Conservation (phyloP, 441 rosid species). For the Hypseocharis bilobata region DNA sequence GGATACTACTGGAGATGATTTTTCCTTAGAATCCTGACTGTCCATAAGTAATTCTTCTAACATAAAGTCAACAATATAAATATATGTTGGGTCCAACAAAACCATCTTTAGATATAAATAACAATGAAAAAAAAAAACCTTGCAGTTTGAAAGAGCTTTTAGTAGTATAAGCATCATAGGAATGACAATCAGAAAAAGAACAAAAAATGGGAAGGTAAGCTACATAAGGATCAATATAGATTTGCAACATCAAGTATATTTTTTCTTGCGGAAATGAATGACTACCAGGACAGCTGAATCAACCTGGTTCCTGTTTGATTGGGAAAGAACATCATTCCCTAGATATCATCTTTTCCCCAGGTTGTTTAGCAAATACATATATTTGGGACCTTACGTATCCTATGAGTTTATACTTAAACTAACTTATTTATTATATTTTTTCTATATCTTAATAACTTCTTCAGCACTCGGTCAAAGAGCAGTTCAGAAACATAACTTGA, state of each 20-base stretch:
- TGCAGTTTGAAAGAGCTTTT: not conserved
- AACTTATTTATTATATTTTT: not conserved
- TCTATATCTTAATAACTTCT: not conserved
- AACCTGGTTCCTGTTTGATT: not conserved
- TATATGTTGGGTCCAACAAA: not conserved
- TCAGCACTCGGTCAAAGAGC: not conserved
- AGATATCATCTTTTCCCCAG: not conserved
- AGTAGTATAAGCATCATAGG: not conserved
- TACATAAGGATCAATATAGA: not conserved
- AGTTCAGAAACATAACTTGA: constrained; percentile 5
- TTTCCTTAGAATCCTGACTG: not conserved
- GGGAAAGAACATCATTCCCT: not conserved
- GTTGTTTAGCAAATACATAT: not conserved
- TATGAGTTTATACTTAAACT: not conserved
- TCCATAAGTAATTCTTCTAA: too few species aligned
- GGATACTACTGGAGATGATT: not conserved
- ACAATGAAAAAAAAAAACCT: not conserved
- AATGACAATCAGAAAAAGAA: not conserved
- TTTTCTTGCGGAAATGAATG: not conserved
- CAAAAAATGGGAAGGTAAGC: not conserved
- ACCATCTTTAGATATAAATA: not conserved
- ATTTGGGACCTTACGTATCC: not conserved
- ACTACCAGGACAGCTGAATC: not conserved
- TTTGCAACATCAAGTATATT: not conserved
- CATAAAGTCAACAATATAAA: too few species aligned